Evolutionary conservation across 768 basidiomycete species (phyloP), one percentile per base, ranked within the genome.

Genomic region (Hygrocybe punicea): DNA sequence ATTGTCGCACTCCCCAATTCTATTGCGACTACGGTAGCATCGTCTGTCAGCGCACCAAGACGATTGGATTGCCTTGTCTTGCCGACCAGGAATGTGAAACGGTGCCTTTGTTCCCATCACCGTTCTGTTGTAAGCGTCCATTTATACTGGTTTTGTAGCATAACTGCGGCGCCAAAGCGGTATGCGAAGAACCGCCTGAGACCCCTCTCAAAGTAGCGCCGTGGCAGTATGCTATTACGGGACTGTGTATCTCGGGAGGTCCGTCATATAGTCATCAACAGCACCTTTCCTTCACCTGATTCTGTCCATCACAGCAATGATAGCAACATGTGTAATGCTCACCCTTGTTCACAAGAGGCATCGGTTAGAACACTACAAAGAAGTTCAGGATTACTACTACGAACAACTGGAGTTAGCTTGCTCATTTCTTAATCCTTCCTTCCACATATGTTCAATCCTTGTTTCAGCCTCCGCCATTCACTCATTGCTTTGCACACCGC

Each of bases 61-160:
- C 61, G 1, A 33, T 82, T 21, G 80, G 79, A 1, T 63, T 59
- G 4, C 52, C 67, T 0, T 87, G 86, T 63, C 59, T 60, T 5
- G 73, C 73, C 9, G 84, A 87, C 64, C 76, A 78, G 46, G 81
- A 86, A 73, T 87, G 81, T 61, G 65, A 70, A 53, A 65, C 73
- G 50, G 81, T 81, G 35, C 17, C 75, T 60, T 40, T 47, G 11
- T 44, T 36, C 34, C 6, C 29, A 37, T 48, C n/a, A 23, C n/a
- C 6, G 57, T 14, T 40, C 8, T 14, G 29, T 23, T n/a, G 21
- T 10, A 33, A 47, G 13, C 24, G 9, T 34, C 25, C 39, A 46
- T 21, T 45, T 16, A 54, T 55, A 42, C 33, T 58, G 25, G 50
- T 46, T 10, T 19, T 39, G 34, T 49, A 71, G 71, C 61, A 66